These are phyloP conservation scores for Phialocephala subalpina DNA, from an alignment of 2,329 filamentous ascomycete species.

Conservation along the genomic window DNA sequence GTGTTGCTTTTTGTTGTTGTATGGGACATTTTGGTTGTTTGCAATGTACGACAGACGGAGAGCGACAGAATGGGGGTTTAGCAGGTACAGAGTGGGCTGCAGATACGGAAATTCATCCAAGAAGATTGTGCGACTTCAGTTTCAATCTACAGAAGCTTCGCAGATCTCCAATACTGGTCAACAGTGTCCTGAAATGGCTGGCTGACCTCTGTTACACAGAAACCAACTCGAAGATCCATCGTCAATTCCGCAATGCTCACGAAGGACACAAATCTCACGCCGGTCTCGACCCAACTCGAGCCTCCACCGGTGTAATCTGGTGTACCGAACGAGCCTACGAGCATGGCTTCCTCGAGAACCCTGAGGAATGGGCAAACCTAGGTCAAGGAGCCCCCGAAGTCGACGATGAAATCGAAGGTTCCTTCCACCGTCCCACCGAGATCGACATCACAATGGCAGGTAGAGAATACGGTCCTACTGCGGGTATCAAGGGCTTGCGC, in stretches of 20 bases:
- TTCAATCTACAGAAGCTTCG: not conserved
- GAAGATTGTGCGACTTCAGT: not conserved
- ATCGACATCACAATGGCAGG: conserved; percentile 82
- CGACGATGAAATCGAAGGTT: conserved; percentile 89
- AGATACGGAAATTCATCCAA: not conserved
- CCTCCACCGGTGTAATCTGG: conserved; percentile 95
- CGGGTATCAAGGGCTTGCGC: conserved; percentile 89
- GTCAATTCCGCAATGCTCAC: conserved; percentile 88
- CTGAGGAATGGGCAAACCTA: conserved; percentile 87
- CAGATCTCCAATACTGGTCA: not conserved
- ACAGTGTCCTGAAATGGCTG: not conserved
- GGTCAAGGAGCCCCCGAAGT: conserved; percentile 95
- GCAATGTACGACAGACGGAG: not conserved
- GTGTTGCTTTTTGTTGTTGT: conserved; percentile 8
- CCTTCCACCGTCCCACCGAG: conserved; percentile 80
- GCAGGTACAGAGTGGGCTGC: not conserved
- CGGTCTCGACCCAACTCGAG: conserved; percentile 85
- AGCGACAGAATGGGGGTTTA: not conserved
- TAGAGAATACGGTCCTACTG: conserved; percentile 91
- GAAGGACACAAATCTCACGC: conserved; percentile 92
- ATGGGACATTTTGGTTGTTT: not conserved
- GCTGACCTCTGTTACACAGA: conserved; percentile 60
- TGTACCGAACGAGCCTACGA: conserved; percentile 87
- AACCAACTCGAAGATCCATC: conserved; percentile 82
- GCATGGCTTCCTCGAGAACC: conserved; percentile 86